These are phyloP conservation scores for Nepenthes alata DNA, from an alignment of 179 eudicot genomes.

Conservation along the genomic window DNA sequence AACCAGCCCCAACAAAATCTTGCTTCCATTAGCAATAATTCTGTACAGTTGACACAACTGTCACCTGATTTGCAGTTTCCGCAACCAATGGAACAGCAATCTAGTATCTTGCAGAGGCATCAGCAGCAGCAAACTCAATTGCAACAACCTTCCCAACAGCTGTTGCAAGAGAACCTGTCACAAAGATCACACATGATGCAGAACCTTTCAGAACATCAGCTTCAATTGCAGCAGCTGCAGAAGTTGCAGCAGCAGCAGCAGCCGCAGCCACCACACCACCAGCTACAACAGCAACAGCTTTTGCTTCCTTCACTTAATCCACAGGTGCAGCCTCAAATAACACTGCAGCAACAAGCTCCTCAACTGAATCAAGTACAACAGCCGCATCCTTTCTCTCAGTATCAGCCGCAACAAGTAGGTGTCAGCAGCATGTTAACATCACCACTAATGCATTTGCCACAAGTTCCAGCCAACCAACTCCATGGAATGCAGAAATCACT, in stretches of 20 bases:
- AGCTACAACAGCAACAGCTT: conserved; percentile 36
- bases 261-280: conserved; percentile 40
- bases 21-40: conserved; percentile 19
- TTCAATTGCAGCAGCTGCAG: conserved; percentile 63
- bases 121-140: conserved; percentile 48
- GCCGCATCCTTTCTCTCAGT: conserved; percentile 28
- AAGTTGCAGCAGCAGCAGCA: conserved; percentile 64
- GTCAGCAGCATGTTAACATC: conserved; percentile 33
- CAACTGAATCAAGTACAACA: conserved; percentile 42
- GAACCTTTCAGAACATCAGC: conserved; percentile 61
- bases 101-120: conserved; percentile 33
- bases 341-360: conserved; percentile 36
- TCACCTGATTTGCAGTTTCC: conserved; percentile 66
- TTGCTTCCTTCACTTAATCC: conserved; percentile 39
- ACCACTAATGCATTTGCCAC: conserved; percentile 39
- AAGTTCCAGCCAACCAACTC: conserved; percentile 37
- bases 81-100: conserved; percentile 50
- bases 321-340: conserved; percentile 37
- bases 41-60: conserved; percentile 34
- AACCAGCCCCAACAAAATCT: conserved; percentile 34
- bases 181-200: conserved; percentile 47
- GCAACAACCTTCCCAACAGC: conserved; percentile 38
- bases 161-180: conserved; percentile 38
- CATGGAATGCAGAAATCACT: conserved; percentile 50
- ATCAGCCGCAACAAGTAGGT: conserved; percentile 35